Evolutionary conservation across 495 filamentous ascomycete genomes (phyloP).

Genomic region (Pyronema omphalodes): DNA sequence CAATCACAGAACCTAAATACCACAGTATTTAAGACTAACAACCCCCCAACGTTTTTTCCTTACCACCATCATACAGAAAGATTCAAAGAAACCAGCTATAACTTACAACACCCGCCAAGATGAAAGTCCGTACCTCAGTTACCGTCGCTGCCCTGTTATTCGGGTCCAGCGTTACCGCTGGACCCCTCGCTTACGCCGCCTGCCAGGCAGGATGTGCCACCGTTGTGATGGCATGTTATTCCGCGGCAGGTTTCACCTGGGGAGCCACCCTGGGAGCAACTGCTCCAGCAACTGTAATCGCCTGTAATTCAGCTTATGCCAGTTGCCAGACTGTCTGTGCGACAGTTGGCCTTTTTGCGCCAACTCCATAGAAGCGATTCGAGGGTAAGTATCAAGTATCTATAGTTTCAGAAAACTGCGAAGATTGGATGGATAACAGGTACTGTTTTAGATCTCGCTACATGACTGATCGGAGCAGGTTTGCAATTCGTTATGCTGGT

Average conservation of each 20-base stretch:
- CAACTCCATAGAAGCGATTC: conserved; percentile 2
- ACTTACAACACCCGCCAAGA: neutral
- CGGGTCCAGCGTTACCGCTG: conserved; percentile 17
- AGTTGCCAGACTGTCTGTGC: conserved; percentile 33
- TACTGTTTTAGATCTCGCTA: too few species aligned
- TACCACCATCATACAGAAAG: too few species aligned
- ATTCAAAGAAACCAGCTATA: too few species aligned
- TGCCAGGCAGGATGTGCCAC: conserved; percentile 35
- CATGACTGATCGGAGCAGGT: too few species aligned
- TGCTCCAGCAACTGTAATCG: conserved; percentile 28
- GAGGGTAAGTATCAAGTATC: too few species aligned
- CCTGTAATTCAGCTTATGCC: conserved; percentile 34
- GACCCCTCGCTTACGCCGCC: conserved; percentile 29
- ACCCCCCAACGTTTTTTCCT: too few species aligned
- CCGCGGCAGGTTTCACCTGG: conserved; percentile 32
- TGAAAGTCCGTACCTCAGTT: neutral
- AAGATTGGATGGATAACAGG: too few species aligned
- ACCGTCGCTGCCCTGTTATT: neutral
- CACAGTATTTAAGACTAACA: too few species aligned
- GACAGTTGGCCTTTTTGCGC: conserved; percentile 9
- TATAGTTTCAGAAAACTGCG: too few species aligned
- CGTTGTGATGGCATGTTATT: conserved; percentile 35
- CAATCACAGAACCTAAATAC: too few species aligned
- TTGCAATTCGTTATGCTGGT: too few species aligned
- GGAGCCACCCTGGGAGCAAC: conserved; percentile 26